A percentile compares a stretch with the other conserved stretches of the same genome.
Evolutionary conservation across 208 protist genomes (phyloP).

Genomic region (Wallacemonas collosoma): DNA sequence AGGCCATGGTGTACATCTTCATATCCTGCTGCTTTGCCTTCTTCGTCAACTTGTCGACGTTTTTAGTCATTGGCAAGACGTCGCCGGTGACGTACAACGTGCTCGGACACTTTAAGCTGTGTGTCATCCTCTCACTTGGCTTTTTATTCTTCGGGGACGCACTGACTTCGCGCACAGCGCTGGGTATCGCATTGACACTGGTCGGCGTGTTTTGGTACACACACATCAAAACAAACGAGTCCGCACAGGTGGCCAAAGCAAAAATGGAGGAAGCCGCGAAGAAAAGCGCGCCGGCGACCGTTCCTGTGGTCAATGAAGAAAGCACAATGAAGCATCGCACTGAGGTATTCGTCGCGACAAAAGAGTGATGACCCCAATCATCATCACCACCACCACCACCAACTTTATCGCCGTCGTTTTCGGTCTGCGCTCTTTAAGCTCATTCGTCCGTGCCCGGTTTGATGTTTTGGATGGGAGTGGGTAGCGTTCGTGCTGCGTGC

Average conservation of each 20-base stretch:
- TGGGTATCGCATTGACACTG: slow-evolving; percentile 59
- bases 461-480: not conserved
- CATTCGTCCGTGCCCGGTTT: not conserved
- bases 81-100: slow-evolving; percentile 90
- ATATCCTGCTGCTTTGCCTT: slow-evolving; percentile 72
- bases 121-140: slow-evolving; percentile 68
- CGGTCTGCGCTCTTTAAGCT: too few relatives aligned
- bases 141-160: slow-evolving; percentile 66
- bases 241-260: not conserved
- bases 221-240: slow-evolving; percentile 44
- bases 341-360: not conserved
- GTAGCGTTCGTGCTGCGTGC: too few relatives aligned
- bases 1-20: slow-evolving; percentile 37
- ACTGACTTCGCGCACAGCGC: slow-evolving; percentile 31
- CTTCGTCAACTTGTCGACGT: slow-evolving; percentile 89
- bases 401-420: too few relatives aligned
- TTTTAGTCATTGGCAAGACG: slow-evolving; percentile 88
- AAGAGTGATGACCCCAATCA: not conserved
- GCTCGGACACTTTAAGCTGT: slow-evolving; percentile 86
- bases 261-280: slow-evolving; percentile 30
- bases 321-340: not conserved
- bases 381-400: too few relatives aligned
- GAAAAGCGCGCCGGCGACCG: not conserved
- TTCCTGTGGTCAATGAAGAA: not conserved
- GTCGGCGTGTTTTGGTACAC: slow-evolving; percentile 85